Conservation (phyloP, 164 flowering plant genomes). For the Paratinospora sagittata region DNA sequence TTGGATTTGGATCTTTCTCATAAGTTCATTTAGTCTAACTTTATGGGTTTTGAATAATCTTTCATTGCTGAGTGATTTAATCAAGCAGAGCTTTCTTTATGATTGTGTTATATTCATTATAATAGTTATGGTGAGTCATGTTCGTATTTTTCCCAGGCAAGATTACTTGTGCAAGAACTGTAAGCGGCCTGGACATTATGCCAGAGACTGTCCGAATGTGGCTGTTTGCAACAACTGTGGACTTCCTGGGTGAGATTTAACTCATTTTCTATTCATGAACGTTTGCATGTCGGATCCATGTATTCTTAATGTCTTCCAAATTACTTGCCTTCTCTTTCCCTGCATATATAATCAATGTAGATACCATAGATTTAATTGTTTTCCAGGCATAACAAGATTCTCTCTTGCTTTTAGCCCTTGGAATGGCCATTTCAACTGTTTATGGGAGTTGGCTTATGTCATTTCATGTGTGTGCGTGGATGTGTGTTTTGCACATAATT, state of each 20-base stretch:
- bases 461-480: no score
- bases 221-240: constrained; percentile 47
- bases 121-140: not conserved
- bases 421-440: no score
- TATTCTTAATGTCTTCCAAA: no score
- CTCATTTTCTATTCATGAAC: not conserved
- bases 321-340: not conserved
- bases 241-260: constrained; percentile 37
- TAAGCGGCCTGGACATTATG: constrained; percentile 48
- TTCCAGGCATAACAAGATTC: not conserved
- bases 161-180: constrained; percentile 40
- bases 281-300: no score
- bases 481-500: no score
- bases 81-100: not conserved
- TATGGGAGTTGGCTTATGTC: no score
- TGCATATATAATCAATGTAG: not conserved
- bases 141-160: constrained; percentile 20
- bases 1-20: not conserved
- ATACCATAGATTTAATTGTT: not conserved
- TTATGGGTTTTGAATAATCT: not conserved
- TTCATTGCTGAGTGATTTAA: not conserved
- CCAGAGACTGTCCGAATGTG: constrained; percentile 42
- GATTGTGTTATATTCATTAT: not conserved
- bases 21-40: not conserved
- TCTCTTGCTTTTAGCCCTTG: not conserved